A percentile compares a stretch with the other conserved stretches of the same genome.
Conservation (phyloP, 345 rosid genomes). For the Dipteronia sinensis region DNA sequence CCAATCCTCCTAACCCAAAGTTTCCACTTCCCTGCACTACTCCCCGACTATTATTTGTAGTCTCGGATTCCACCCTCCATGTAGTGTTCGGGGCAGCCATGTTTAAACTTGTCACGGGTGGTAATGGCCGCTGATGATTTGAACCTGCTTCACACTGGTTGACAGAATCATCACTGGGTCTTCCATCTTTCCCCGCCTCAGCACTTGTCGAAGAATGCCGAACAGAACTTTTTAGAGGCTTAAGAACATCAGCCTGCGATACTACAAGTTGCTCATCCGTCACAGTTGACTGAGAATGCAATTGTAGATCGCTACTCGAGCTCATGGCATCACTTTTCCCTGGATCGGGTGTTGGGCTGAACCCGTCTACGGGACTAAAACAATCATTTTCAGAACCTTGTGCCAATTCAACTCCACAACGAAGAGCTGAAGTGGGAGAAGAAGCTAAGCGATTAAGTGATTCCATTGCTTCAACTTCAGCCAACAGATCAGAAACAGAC, state of each 20-base stretch:
- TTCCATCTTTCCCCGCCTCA: slow-evolving; percentile 42
- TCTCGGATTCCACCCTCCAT: slow-evolving; percentile 49
- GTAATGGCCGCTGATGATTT: slow-evolving; percentile 47
- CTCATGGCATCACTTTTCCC: slow-evolving; percentile 76
- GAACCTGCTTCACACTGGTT: slow-evolving; percentile 54
- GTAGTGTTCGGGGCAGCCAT: slow-evolving; percentile 29
- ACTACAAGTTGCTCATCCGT: slow-evolving; percentile 29
- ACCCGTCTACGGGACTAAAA: slow-evolving; percentile 71
- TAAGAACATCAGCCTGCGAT: slow-evolving; percentile 37
- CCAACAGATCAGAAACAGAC: slow-evolving; percentile 96
- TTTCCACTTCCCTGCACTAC: slow-evolving; percentile 46
- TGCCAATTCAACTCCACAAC: slow-evolving; percentile 44
- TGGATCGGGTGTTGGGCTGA: slow-evolving; percentile 58
- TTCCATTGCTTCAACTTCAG: slow-evolving; percentile 99
- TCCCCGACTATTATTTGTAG: slow-evolving; percentile 38
- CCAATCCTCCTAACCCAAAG: slow-evolving; percentile 28
- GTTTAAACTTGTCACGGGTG: slow-evolving; percentile 39
- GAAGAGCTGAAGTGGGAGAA: slow-evolving; percentile 74
- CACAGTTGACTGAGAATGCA: slow-evolving; percentile 47
- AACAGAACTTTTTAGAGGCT: slow-evolving; percentile 40
- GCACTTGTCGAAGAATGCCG: slow-evolving; percentile 47
- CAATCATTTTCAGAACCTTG: slow-evolving; percentile 71
- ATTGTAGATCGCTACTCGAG: slow-evolving; percentile 62
- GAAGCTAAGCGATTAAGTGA: slow-evolving; percentile 71
- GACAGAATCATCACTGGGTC: slow-evolving; percentile 44